Percentiles rank a stretch among this genome's conserved stretches.
Conservation (phyloP, 495 filamentous ascomycete species). For the Neurospora sp. region DNA sequence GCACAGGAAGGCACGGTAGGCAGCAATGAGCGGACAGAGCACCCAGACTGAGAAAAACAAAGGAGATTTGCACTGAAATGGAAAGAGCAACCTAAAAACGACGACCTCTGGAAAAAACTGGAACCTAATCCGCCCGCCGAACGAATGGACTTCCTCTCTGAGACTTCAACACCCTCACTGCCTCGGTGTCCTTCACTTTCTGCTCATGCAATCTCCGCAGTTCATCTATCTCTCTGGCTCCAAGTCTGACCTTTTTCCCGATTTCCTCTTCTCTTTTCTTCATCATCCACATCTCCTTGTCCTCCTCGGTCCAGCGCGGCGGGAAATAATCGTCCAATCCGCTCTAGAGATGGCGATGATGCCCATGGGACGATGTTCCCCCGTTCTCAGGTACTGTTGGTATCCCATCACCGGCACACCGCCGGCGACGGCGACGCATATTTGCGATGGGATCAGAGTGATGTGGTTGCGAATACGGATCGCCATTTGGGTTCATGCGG, state of each 20-base stretch:
- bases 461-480: neutral
- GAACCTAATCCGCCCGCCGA: neutral
- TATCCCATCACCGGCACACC: neutral
- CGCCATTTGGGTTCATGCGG: neutral
- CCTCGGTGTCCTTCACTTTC: neutral
- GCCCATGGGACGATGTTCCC: neutral
- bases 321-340: neutral
- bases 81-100: neutral
- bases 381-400: neutral
- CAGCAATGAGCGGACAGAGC: neutral
- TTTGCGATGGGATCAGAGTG: accelerated
- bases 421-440: neutral
- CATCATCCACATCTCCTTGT: neutral
- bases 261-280: too few relatives aligned
- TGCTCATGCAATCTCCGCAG: neutral
- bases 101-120: neutral
- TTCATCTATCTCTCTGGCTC: too few relatives aligned
- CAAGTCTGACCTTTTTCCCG: too few relatives aligned
- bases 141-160: neutral
- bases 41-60: too few relatives aligned
- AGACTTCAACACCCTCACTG: neutral
- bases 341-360: neutral
- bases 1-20: neutral
- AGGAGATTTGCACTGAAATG: neutral
- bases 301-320: neutral